These are phyloP conservation scores for Asparagopsis taxiformis DNA, from an alignment of 31 red algal species.

Conservation along the genomic window DNA sequence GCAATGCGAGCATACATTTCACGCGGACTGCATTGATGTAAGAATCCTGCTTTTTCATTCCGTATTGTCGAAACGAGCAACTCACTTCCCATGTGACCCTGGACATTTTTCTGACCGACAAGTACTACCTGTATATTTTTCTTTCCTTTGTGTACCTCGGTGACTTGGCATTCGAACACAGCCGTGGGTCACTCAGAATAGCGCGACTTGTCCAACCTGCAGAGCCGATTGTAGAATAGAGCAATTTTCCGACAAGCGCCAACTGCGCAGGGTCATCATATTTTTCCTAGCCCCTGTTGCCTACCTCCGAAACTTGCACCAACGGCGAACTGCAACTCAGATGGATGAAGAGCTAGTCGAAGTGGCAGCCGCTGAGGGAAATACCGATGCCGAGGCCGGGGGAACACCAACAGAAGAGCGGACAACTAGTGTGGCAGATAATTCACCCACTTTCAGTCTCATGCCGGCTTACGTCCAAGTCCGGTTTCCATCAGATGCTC, in stretches of 20 bases:
- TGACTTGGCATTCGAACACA: not conserved
- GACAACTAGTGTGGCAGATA: no score
- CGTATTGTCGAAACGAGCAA: no score
- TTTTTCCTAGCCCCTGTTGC: conserved; percentile 1
- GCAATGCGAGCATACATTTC: conserved; percentile 40
- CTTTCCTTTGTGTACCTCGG: not conserved
- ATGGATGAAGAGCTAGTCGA: not conserved
- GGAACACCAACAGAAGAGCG: not conserved
- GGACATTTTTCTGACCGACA: conserved; percentile 1
- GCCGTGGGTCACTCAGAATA: conserved; percentile 66
- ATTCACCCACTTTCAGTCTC: no score
- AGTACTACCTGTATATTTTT: not conserved
- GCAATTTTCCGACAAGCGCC: conserved; percentile 48
- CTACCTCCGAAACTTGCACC: conserved; percentile 3
- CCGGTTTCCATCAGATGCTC: not conserved
- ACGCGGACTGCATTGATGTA: conserved; percentile 56
- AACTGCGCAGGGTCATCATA: conserved; percentile 5
- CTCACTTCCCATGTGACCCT: no score
- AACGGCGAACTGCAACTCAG: conserved; percentile 7
- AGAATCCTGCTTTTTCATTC: conserved; percentile 1
- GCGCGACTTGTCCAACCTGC: conserved; percentile 63
- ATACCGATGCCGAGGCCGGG: not conserved
- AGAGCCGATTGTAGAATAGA: conserved; percentile 26
- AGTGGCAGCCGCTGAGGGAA: not conserved
- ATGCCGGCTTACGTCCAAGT: not conserved